Evolutionary conservation across 306 rosid species (phyloP).

Genomic region (Inga leiocalycina): DNA sequence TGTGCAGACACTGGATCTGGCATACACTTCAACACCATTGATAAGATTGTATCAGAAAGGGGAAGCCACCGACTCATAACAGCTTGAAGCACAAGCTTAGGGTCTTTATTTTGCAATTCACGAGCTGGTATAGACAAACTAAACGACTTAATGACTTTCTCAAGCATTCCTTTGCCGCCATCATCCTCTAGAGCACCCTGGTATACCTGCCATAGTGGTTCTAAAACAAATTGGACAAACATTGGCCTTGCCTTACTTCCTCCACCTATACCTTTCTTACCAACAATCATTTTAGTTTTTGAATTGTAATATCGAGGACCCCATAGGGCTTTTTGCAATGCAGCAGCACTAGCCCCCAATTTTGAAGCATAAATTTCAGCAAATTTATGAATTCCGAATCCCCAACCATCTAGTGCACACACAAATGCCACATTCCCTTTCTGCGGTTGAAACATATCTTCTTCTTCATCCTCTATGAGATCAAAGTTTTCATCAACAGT

Average conservation of each 20-base stretch:
- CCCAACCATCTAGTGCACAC: conserved; percentile 94
- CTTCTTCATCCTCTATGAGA: conserved; percentile 71
- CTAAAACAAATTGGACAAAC: conserved; percentile 91
- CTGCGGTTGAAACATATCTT: conserved; percentile 82
- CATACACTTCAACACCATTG: conserved; percentile 73
- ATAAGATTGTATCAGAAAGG: conserved; percentile 62
- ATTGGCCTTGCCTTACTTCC: conserved; percentile 68
- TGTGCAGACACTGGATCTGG: conserved; percentile 77
- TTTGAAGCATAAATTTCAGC: conserved; percentile 72
- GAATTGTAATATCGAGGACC: conserved; percentile 69
- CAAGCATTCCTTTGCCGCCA: conserved; percentile 55
- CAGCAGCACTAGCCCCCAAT: conserved; percentile 66
- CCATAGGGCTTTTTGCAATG: conserved; percentile 72
- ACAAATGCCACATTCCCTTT: conserved; percentile 84
- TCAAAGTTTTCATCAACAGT: conserved; percentile 43
- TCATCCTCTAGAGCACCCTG: conserved; percentile 60
- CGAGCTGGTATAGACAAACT: conserved; percentile 59
- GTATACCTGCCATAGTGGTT: conserved; percentile 83
- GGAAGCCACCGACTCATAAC: conserved; percentile 94
- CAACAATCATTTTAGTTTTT: conserved; percentile 76
- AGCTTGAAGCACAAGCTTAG: conserved; percentile 73
- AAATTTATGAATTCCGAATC: conserved; percentile 69
- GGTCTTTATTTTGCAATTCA: conserved; percentile 79
- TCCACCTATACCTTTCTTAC: conserved; percentile 62
- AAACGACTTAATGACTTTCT: conserved; percentile 71